Percentiles rank a stretch among this genome's conserved stretches.
These are phyloP conservation scores for Aspergillus felis DNA, from an alignment of 2,329 filamentous ascomycete genomes.

Conservation along the genomic window DNA sequence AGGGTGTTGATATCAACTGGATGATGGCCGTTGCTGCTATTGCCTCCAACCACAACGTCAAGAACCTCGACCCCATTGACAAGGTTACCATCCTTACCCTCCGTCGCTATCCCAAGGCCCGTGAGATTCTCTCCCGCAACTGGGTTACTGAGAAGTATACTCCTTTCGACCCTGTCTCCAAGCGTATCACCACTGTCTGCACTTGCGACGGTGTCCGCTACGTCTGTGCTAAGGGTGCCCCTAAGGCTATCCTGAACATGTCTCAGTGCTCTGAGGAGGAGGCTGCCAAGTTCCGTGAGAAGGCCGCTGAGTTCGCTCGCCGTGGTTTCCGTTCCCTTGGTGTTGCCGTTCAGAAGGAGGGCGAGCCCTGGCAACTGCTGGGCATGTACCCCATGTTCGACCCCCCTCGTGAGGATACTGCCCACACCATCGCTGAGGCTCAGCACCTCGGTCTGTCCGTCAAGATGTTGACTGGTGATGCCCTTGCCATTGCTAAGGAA, in stretches of 20 bases:
- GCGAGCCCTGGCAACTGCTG: slow-evolving; percentile 68
- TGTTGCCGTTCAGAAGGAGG: slow-evolving; percentile 74
- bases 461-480: slow-evolving; percentile 80
- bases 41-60: slow-evolving; percentile 74
- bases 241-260: slow-evolving; percentile 69
- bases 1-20: slow-evolving; percentile 76
- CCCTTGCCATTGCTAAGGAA: slow-evolving; percentile 75
- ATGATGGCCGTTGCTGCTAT: slow-evolving; percentile 79
- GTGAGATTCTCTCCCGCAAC: slow-evolving; percentile 69
- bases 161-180: slow-evolving; percentile 69
- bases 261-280: slow-evolving; percentile 64
- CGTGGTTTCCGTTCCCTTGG: slow-evolving; percentile 77
- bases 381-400: slow-evolving; percentile 79
- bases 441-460: slow-evolving; percentile 72
- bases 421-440: slow-evolving; percentile 72
- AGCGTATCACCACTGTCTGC: slow-evolving; percentile 70
- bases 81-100: slow-evolving; percentile 74
- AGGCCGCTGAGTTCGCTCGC: slow-evolving; percentile 70
- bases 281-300: slow-evolving; percentile 64
- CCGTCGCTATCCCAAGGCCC: slow-evolving; percentile 71
- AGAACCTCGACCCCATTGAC: slow-evolving; percentile 74
- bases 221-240: slow-evolving; percentile 72
- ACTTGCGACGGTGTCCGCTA: slow-evolving; percentile 66
- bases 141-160: slow-evolving; percentile 76
- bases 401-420: slow-evolving; percentile 72